Evolutionary conservation across 352 stramenopile genomes (phyloP), one percentile per base, ranked within the genome.

Genomic region (Blastocystis sp.): DNA sequence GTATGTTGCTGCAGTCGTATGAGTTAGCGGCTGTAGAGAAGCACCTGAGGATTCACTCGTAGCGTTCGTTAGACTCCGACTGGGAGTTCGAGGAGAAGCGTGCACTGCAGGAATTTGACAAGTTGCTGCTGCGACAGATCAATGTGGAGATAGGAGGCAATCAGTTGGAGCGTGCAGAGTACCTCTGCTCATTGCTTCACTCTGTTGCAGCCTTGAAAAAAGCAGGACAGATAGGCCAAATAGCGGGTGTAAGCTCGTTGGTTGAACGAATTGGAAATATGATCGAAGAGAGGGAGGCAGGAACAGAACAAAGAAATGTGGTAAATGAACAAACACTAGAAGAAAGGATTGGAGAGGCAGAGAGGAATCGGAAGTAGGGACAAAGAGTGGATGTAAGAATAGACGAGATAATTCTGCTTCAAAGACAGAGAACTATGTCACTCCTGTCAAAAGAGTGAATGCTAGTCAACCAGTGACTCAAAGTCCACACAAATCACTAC

Each of bases 111-210:
- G 73, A 54, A 8, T 85, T 85, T 20, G 73, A 85, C 56, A 85
- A 85, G 73, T 34, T 85, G 20, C 34, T 85, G 50, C 56, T 85
- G 56, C 73, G 73, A 3, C 73, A 85, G 26, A 37, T 85, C n/a
- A 85, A 85, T 45, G 8, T 65, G 56, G 73, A 85, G 73, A 66
- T 85, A 5, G 73, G 73, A 45, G 69, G 50, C 73, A 66, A 66
- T 26, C 73, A 85, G 53, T 26, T 85, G n/a, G 20, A 53, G 9
- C 73, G 73, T 16, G 73, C 73, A 2, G 73, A 85, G 56, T 68
- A 85, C 34, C 50, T 85, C 18, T 85, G 73, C 50, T 45, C 50
- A 1, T 45, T 68, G 47, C 30, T 85, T 16, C 13, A 65, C 56
- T 45, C 73, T 20, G 8, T 45, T 16, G 45, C 73, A 39, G 73